These are phyloP conservation scores for Pholiota molesta DNA, from an alignment of 768 basidiomycete species.

Conservation along the genomic window DNA sequence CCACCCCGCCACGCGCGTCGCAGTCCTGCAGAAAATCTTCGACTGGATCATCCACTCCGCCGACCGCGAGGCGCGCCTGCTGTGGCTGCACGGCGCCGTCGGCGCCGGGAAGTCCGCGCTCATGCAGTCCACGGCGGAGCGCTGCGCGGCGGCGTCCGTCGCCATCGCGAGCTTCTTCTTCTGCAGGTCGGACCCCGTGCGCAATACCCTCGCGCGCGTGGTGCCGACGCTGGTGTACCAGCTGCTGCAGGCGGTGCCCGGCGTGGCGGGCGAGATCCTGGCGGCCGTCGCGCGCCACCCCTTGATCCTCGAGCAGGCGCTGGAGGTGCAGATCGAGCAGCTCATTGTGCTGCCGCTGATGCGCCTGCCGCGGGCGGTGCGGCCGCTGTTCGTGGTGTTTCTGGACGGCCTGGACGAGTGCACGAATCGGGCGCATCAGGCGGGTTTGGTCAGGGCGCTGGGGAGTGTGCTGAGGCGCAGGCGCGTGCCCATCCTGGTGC, in stretches of 20 bases:
- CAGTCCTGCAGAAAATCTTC: background rate
- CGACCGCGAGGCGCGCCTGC: background rate
- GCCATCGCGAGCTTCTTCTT: background rate
- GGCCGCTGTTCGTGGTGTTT: background rate
- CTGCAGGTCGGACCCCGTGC: background rate
- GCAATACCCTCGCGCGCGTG: background rate
- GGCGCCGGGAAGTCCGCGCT: slow-evolving; percentile 15
- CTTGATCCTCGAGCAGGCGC: background rate
- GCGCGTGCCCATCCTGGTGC: too few species aligned
- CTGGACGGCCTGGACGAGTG: background rate
- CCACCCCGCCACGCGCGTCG: slow-evolving; percentile 16
- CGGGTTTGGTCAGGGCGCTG: background rate
- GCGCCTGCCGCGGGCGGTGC: background rate
- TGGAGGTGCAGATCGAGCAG: background rate
- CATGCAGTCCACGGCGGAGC: slow-evolving; percentile 3
- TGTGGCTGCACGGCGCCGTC: slow-evolving; percentile 15
- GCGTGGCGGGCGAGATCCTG: background rate
- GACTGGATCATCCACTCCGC: background rate
- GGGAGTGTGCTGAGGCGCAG: background rate
- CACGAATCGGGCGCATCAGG: background rate
- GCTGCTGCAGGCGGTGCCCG: background rate
- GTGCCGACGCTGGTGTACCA: slow-evolving; percentile 1
- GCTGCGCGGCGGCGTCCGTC: too few species aligned
- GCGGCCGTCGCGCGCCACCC: background rate
- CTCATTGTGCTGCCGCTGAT: background rate